Evolutionary conservation across 2,329 filamentous ascomycete genomes (phyloP), one percentile per base, ranked within the genome.

Genomic region (Nemania sp.): DNA sequence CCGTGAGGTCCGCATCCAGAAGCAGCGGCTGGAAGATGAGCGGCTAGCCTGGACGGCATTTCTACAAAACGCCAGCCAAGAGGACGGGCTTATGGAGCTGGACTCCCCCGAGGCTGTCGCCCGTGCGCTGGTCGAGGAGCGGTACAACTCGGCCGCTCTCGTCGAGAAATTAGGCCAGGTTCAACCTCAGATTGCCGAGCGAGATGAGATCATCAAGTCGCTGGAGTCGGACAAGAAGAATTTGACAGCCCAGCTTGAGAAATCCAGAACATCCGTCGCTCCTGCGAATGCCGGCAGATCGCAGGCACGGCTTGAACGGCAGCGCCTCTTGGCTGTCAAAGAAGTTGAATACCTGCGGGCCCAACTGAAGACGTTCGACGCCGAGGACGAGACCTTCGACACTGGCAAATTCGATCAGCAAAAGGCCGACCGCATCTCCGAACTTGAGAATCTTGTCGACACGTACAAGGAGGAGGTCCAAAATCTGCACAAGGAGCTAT

Each of bases 271-370:
- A 2, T 76, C 79, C 1, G 77, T 77, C 29, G 79, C 74, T 3
- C 77, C 80, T 5, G 71, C 77, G 1, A 81, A 78, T 18, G 79
- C 81, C 15, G 90, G 91, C 69, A 90, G 92, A 76, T 83, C 85
- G 1, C 88, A 87, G 45, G 79, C 90, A 54, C 86, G 95, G 34
- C 79, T 97, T 0, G 94, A 99, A 69, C 84, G 95, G 60, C 94
- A 98, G 73, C 90, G 91, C 59, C 86, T 84, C 0, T 83, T 99
- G 7, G 92, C 93, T 0, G 83, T 92, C 21, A 97, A 97, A 72
- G 96, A 99, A 73, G 91, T 95, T 0, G 93, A 97, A 67, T 97
- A 96, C 73, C 83, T 99, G 6, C 90, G 95, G 20, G 94, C 92
- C 0, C 95, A 99, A 75, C 83, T 98, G 56, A 93, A 93, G 76